Percentiles rank a stretch among this genome's conserved stretches.
Conservation (phyloP, 2,329 filamentous ascomycete genomes). For the Ceratocystis destructans region DNA sequence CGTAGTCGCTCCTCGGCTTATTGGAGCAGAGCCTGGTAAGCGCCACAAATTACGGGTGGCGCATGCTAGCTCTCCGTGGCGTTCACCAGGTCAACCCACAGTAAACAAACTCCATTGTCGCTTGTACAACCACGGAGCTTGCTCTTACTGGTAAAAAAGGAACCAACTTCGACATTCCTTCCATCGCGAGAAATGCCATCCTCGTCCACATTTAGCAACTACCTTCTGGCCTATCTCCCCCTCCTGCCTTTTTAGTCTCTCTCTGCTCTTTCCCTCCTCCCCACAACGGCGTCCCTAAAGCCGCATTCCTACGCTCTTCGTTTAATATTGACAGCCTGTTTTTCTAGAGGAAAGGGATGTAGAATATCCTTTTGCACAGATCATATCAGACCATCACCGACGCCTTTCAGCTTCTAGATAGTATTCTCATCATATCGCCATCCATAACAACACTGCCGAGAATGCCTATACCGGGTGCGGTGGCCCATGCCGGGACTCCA, state of each 20-base stretch:
- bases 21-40: not conserved
- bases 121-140: constrained; percentile 6
- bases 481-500: constrained; percentile 34
- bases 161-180: not conserved
- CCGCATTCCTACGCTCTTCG: constrained; percentile 2
- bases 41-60: not conserved
- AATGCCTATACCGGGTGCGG: constrained; percentile 30
- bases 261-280: not conserved
- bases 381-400: constrained; percentile 14
- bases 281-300: not conserved
- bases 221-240: not conserved
- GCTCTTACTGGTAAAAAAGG: not conserved
- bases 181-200: not conserved
- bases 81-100: constrained; percentile 16
- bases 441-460: constrained; percentile 28
- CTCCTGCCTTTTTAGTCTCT: not conserved
- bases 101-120: constrained; percentile 8
- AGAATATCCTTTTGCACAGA: constrained; percentile 30
- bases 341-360: constrained; percentile 25
- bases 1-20: too few species aligned
- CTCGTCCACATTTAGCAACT: not conserved
- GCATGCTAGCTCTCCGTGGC: constrained; percentile 3
- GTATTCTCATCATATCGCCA: constrained; percentile 23
- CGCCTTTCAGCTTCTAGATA: constrained; percentile 26
- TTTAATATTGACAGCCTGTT: constrained; percentile 7